phyloP scores from a whole-genome alignment of 441 rosid genomes.

The Gossypium trilobum region DNA sequence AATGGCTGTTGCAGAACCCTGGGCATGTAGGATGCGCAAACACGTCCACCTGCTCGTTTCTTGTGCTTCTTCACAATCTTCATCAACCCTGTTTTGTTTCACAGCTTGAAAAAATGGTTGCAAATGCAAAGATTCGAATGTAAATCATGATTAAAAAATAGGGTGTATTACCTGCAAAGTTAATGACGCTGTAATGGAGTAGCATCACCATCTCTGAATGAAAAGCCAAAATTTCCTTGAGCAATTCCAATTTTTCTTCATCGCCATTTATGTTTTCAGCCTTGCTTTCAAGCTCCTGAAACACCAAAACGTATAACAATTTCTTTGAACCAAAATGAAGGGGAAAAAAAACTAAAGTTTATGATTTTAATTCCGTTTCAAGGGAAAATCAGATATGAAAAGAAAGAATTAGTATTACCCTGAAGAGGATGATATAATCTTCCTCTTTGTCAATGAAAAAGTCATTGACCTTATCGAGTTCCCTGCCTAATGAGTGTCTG shows the following conservation, averaged over 20 bases:
- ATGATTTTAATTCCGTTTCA: neutral
- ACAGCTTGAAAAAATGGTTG: neutral
- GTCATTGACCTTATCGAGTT: slow-evolving; percentile 31
- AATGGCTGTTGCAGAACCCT: slow-evolving; percentile 59
- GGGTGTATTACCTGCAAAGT: slow-evolving; percentile 27
- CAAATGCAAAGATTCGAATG: neutral
- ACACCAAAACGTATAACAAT: neutral
- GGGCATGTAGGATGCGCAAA: slow-evolving; percentile 40
- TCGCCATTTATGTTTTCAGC: slow-evolving; percentile 20
- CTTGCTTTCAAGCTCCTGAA: slow-evolving; percentile 31
- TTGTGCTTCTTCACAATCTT: slow-evolving; percentile 79
- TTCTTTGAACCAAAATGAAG: neutral
- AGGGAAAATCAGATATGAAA: neutral
- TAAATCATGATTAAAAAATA: neutral
- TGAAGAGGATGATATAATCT: slow-evolving; percentile 33
- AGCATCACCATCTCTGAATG: slow-evolving; percentile 39
- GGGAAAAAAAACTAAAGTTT: too few species aligned
- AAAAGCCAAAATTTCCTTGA: slow-evolving; percentile 26
- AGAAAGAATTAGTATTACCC: slow-evolving; percentile 19
- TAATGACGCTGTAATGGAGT: slow-evolving; percentile 30
- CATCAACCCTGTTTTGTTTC: slow-evolving; percentile 37
- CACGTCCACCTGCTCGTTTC: slow-evolving; percentile 45
- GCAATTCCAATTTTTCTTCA: slow-evolving; percentile 21
- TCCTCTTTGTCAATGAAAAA: slow-evolving; percentile 43
- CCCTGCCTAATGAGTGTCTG: slow-evolving; percentile 21